These are phyloP conservation scores for Anthracocystis panici-leucophaei DNA, from an alignment of 1,284 basidiomycete genomes.

Conservation along the genomic window DNA sequence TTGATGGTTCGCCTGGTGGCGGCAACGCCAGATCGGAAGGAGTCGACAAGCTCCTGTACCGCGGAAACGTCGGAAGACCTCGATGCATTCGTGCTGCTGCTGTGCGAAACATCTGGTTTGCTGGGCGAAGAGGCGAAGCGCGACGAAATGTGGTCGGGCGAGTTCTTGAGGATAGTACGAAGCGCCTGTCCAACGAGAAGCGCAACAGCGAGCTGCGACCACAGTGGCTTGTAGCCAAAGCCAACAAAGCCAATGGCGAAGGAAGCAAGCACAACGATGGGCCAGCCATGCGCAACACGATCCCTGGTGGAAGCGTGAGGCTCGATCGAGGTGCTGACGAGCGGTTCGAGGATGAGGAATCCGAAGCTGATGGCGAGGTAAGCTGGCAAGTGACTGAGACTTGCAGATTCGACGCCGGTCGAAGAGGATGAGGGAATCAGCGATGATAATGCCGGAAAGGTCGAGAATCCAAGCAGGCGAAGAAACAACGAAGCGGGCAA, in stretches of 20 bases:
- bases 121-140: constrained; percentile 38
- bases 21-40: constrained; percentile 23
- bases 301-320: constrained; percentile 57
- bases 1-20: constrained; percentile 73
- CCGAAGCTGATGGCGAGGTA: constrained; percentile 62
- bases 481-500: constrained; percentile 53
- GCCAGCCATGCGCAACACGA: constrained; percentile 65
- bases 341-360: constrained; percentile 60
- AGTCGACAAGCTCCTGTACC: constrained; percentile 43
- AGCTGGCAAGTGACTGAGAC: constrained; percentile 54
- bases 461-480: constrained; percentile 43
- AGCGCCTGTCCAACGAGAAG: constrained; percentile 58
- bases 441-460: constrained; percentile 42
- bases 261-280: constrained; percentile 55
- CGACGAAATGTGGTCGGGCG: constrained; percentile 56
- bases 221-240: constrained; percentile 48
- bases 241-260: constrained; percentile 62
- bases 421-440: constrained; percentile 26
- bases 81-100: constrained; percentile 2
- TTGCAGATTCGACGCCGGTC: background rate
- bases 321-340: constrained; percentile 63
- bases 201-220: constrained; percentile 47
- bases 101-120: constrained; percentile 6
- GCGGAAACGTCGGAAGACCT: constrained; percentile 41
- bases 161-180: constrained; percentile 59